phyloP scores from a whole-genome alignment of 345 rosid species.

The Carallia pectinifolia region DNA sequence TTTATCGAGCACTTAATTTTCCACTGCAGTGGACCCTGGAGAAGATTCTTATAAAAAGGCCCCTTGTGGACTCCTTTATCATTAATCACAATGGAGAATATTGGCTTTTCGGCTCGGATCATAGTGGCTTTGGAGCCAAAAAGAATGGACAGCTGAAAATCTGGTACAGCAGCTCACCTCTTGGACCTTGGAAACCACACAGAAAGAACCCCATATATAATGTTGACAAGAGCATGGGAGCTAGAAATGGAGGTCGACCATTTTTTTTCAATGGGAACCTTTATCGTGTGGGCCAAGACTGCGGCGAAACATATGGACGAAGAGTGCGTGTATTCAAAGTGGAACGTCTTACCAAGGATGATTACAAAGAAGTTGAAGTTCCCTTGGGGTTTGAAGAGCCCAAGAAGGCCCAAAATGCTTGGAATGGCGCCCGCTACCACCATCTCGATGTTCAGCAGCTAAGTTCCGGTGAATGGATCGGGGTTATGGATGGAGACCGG shows the following conservation, averaged over 20 bases:
- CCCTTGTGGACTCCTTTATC: conserved; percentile 64
- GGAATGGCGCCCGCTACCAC: conserved; percentile 87
- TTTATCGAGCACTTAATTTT: conserved; percentile 73
- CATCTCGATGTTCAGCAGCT: conserved; percentile 80
- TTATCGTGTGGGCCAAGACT: conserved; percentile 96
- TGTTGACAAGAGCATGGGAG: conserved; percentile 53
- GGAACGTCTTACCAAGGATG: conserved; percentile 57
- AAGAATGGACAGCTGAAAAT: conserved; percentile 84
- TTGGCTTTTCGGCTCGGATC: conserved; percentile 92
- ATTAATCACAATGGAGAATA: conserved; percentile 56
- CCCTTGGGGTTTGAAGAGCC: conserved; percentile 49
- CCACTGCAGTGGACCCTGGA: conserved; percentile 82
- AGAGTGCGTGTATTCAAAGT: conserved; percentile 61
- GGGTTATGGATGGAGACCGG: conserved; percentile 84
- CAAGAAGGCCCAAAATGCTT: conserved; percentile 61
- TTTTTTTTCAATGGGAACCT: conserved; percentile 63
- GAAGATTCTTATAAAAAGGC: conserved; percentile 62
- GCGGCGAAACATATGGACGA: conserved; percentile 80
- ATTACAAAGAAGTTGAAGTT: conserved; percentile 76
- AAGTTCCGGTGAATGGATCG: conserved; percentile 79
- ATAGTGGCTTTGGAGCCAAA: conserved; percentile 55
- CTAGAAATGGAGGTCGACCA: conserved; percentile 93
- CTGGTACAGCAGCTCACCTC: conserved; percentile 81
- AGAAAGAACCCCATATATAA: conserved; percentile 83
- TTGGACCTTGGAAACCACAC: conserved; percentile 96